Evolutionary conservation across 495 filamentous ascomycete species (phyloP).

Genomic region (Aspergillus sclerotiicarbonarius): DNA sequence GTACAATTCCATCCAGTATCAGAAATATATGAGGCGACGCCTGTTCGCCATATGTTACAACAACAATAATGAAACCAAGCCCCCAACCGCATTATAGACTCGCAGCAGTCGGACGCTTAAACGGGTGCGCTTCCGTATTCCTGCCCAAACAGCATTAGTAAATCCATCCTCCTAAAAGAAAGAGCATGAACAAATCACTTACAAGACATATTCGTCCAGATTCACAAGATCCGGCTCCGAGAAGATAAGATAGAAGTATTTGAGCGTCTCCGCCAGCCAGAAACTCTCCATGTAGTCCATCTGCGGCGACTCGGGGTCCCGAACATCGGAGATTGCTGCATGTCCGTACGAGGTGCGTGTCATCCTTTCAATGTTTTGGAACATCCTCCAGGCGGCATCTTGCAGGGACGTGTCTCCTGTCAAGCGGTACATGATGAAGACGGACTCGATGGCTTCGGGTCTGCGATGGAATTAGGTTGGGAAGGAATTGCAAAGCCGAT

Average conservation of each 20-base stretch:
- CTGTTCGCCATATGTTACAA: background rate
- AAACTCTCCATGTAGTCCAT: conserved; percentile 57
- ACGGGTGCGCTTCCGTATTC: conserved; percentile 77
- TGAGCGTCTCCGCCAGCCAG: conserved; percentile 77
- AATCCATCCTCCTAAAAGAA: background rate
- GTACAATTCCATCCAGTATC: background rate
- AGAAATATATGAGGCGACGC: background rate
- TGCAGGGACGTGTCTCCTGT: conserved; percentile 65
- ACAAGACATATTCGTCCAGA: conserved; percentile 69
- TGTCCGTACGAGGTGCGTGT: conserved; percentile 59
- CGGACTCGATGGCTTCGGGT: conserved; percentile 68
- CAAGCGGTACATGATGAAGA: conserved; percentile 75
- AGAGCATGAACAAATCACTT: conserved; percentile 19
- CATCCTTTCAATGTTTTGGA: conserved; percentile 57
- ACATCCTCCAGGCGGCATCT: conserved; percentile 78
- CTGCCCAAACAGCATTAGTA: conserved; percentile 25
- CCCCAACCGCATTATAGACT: background rate
- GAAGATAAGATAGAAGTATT: conserved; percentile 93
- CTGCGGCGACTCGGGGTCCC: conserved; percentile 27
- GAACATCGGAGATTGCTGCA: conserved; percentile 60
- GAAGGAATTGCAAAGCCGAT: background rate
- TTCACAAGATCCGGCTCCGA: conserved; percentile 64
- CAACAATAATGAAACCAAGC: no score
- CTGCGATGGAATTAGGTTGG: conserved; percentile 23
- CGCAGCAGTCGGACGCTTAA: conserved; percentile 47